These are phyloP conservation scores for Fragaria vesca DNA, from an alignment of 306 rosid genomes.

Conservation along the genomic window DNA sequence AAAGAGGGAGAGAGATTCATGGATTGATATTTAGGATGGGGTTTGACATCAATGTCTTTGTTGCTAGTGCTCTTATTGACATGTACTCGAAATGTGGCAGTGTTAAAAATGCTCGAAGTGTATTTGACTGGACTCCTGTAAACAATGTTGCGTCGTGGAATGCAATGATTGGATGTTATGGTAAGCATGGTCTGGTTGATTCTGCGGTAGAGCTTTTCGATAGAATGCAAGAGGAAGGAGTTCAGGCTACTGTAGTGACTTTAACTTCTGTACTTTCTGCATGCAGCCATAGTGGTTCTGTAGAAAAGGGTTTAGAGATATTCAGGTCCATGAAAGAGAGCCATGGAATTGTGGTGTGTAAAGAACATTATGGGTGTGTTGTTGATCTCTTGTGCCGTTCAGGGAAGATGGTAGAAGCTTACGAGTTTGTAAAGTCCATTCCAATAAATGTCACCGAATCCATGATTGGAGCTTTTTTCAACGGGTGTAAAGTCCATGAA, in stretches of 20 bases:
- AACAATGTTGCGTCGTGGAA: constrained; percentile 59
- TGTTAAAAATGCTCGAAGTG: constrained; percentile 37
- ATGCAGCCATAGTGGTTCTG: constrained; percentile 64
- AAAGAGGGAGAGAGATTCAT: constrained; percentile 57
- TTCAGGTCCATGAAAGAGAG: constrained; percentile 50
- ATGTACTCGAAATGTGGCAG: constrained; percentile 66
- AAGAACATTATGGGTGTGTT: constrained; percentile 60
- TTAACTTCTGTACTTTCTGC: constrained; percentile 57
- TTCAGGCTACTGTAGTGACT: constrained; percentile 53
- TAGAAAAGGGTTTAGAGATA: constrained; percentile 52
- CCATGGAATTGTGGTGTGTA: constrained; percentile 34
- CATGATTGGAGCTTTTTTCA: constrained; percentile 56
- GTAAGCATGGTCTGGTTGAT: constrained; percentile 61
- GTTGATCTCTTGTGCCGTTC: constrained; percentile 66
- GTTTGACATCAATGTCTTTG: constrained; percentile 44
- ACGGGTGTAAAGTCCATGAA: constrained; percentile 64
- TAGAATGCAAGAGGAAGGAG: constrained; percentile 49
- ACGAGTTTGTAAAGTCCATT: constrained; percentile 42
- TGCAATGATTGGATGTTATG: constrained; percentile 69
- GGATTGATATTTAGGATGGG: constrained; percentile 52
- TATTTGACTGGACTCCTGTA: constrained; percentile 39
- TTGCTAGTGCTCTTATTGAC: constrained; percentile 59
- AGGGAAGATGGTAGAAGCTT: constrained; percentile 62
- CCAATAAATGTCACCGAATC: constrained; percentile 50
- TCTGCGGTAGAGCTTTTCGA: constrained; percentile 41